These are phyloP conservation scores for Lizonia empirigonia DNA, from an alignment of 2,329 filamentous ascomycete species.

Conservation along the genomic window DNA sequence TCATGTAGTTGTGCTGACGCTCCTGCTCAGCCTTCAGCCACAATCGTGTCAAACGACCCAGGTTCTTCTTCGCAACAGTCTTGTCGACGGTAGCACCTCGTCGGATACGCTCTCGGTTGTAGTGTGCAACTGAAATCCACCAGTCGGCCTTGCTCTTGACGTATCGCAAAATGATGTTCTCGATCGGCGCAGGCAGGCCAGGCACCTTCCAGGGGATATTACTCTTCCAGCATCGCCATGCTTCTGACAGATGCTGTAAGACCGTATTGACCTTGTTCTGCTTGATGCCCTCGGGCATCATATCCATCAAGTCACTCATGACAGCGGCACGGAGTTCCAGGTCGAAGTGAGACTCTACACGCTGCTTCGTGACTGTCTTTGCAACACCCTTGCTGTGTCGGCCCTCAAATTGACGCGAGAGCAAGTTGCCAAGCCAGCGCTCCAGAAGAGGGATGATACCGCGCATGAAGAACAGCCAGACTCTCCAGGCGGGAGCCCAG, in stretches of 20 bases:
- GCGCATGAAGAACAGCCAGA: conserved; percentile 99
- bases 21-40: conserved; percentile 99
- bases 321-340: conserved; percentile 95
- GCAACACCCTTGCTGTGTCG: conserved; percentile 98
- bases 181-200: conserved; percentile 91
- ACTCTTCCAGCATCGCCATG: conserved; percentile 99
- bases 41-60: conserved; percentile 88
- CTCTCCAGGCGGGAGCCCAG: conserved; percentile 98
- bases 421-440: conserved; percentile 93
- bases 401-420: conserved; percentile 97
- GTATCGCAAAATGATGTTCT: conserved; percentile 97
- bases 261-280: conserved; percentile 99
- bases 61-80: conserved; percentile 98
- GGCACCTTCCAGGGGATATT: conserved; percentile 99
- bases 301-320: conserved; percentile 99
- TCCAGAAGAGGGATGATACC: conserved; percentile 96
- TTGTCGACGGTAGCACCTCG: conserved; percentile 97
- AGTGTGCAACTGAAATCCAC: conserved; percentile 99
- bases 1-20: conserved; percentile 98
- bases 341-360: conserved; percentile 98
- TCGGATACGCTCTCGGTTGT: conserved; percentile 96
- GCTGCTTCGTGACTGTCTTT: conserved; percentile 98
- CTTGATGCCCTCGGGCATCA: conserved; percentile 99
- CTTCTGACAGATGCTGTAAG: conserved; percentile 94
- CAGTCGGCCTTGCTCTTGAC: conserved; percentile 99